Base-by-base conservation (phyloP, 2,329 filamentous ascomycete species). In the Lecanosticta acicola region DNA sequence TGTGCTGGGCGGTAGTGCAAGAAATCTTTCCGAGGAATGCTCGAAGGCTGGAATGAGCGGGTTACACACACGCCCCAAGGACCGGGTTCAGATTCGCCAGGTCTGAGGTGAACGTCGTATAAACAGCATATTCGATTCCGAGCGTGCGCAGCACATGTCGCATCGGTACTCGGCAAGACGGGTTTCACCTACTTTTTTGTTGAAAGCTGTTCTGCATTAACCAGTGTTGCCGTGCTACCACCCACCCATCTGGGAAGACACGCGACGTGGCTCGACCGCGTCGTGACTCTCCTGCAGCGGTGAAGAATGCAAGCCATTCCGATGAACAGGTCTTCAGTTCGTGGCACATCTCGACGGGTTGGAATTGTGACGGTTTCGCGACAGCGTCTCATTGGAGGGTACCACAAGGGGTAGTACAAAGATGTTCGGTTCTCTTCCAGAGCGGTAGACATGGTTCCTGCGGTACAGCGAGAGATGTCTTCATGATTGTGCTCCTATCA, bases 21-120 rank as follows among this genome's bases (percentile, higher is more conserved):
- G 20, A 36, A 29, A 36, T 8, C 11, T 8, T 3, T 34, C 24
- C n/a, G 10, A 21, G 43, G 43, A 45, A 45, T 45, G 43, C 13
- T 10, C 13, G 11, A 5, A 17, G 10, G 10, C 21, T 21, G 43
- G 43, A 45, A 40, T 45, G 43, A 18, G 17, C n/a, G n/a, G n/a
- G n/a, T n/a, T n/a, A 44, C 35, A 45, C 33, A 24, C 24, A 11
- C 16, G 29, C 36, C 29, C 43, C 43, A 40, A 35, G 18, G 17
- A 40, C 43, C 43, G 17, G 43, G 43, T 40, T 39, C 35, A 17
- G 21, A 32, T 45, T 39, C 43, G 36, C 36, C 29, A 19, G 13
- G 26, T 39, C n/a, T 37, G 43, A 45, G 37, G n/a, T 18, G 37
- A 7, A 24, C 18, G 37, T 14, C 18, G 37, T 4, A n/a, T n/a